Conservation (phyloP, 306 rosid species). For the Trifolium fragiferum region DNA sequence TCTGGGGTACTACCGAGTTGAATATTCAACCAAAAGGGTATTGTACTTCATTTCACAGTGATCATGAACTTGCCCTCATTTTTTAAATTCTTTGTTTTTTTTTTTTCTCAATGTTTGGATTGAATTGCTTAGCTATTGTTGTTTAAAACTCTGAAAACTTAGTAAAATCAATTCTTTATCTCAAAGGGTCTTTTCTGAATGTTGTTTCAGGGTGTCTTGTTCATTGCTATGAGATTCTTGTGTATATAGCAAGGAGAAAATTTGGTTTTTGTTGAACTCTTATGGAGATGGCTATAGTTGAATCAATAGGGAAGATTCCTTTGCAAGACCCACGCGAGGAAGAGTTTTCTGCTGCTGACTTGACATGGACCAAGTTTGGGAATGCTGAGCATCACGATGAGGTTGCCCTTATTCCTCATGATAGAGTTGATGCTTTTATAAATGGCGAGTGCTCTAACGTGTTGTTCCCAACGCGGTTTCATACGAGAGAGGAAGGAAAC, state of each 20-base stretch:
- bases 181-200: constrained; percentile 33
- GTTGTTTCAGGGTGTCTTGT: constrained; percentile 40
- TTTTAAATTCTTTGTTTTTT: background rate
- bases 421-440: constrained; percentile 85
- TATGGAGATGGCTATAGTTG: constrained; percentile 66
- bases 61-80: too few species aligned
- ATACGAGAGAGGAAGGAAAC: constrained; percentile 81
- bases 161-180: constrained; percentile 31
- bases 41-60: too few species aligned
- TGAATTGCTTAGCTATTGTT: constrained; percentile 26
- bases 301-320: constrained; percentile 66
- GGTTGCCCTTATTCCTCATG: constrained; percentile 88
- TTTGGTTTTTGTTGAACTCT: constrained; percentile 1
- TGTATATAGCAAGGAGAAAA: background rate
- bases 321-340: constrained; percentile 88
- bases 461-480: constrained; percentile 86
- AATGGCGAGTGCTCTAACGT: constrained; percentile 85
- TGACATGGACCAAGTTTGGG: constrained; percentile 90
- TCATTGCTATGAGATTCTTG: constrained; percentile 15
- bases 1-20: too few species aligned
- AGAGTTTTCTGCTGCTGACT: constrained; percentile 77
- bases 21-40: too few species aligned
- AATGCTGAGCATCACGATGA: constrained; percentile 76
- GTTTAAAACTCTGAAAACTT: background rate
- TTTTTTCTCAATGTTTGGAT: background rate